These are phyloP conservation scores for Alternaria conjuncta DNA, from an alignment of 2,329 filamentous ascomycete genomes.

Conservation along the genomic window DNA sequence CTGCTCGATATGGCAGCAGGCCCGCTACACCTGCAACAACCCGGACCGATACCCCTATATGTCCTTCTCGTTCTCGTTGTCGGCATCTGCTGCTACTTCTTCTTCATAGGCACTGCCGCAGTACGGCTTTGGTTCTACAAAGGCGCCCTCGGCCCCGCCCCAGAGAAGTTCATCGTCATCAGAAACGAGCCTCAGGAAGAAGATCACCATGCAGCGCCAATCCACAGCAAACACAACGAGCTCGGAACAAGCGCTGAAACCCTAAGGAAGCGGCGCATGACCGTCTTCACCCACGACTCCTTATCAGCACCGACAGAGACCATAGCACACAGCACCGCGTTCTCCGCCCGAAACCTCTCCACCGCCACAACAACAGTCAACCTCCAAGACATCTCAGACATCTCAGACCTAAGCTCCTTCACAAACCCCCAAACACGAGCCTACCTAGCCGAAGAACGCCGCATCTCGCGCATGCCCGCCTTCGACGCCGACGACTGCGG, in stretches of 20 bases:
- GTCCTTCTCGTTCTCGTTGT: constrained; percentile 22
- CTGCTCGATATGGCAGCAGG: neutral
- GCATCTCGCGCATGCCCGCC: constrained; percentile 32
- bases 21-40: neutral
- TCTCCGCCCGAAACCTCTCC: neutral
- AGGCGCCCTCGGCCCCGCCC: constrained; percentile 26
- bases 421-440: constrained; percentile 13
- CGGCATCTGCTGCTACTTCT: constrained; percentile 26
- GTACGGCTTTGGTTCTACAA: constrained; percentile 36
- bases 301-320: neutral
- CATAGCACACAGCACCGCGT: neutral
- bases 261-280: neutral
- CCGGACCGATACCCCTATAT: constrained; percentile 13
- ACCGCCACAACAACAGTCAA: constrained; percentile 7
- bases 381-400: constrained; percentile 10
- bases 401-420: constrained; percentile 1
- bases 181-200: neutral
- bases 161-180: constrained; percentile 27
- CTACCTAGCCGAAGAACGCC: constrained; percentile 26
- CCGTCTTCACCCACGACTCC: neutral
- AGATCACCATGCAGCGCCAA: neutral
- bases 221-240: neutral
- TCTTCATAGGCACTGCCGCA: constrained; percentile 25
- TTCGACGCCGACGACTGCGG: constrained; percentile 43
- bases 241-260: neutral